Base-by-base conservation (phyloP, 2,329 filamentous ascomycete genomes). In the Monilinia vaccinii-corymbosi region DNA sequence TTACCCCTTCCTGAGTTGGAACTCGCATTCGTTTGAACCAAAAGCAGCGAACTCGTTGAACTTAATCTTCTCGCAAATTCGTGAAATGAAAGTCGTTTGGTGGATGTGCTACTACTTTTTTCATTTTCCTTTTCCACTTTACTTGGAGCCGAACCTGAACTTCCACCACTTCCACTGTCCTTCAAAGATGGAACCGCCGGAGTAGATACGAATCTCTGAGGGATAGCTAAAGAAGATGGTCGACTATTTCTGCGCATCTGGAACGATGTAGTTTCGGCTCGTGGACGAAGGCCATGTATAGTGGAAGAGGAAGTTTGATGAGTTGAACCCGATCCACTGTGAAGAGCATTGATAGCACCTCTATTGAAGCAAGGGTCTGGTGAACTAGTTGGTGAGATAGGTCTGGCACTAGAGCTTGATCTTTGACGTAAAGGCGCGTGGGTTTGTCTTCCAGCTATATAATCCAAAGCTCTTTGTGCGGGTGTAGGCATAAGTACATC, bases 41-140 rank as follows among this genome's bases (percentile, higher is more conserved):
- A 75, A 57, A 86, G 74, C 68, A 84, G 72, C 70, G 79, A 84
- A 69, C 80, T 84, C 56, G 81, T 84, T 69, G 79, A 84, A 66
- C 58, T 85, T 58, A 86, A 71, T 63, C 81, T 75, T 69, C 81
- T 82, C 50, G 81, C 80, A 63, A 84, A 82, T 58, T 86, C 83
- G 65, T 77, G 80, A 65, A 86, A 83, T 73, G 80, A 84, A 59
- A 83, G 76, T 62, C 81, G 77, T 73, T 84, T 85, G 50, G 74
- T 73, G 69, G 79, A 83, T 13, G 79, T 82, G 11, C 78, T 79
- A 44, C 74, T 74, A 32, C 82, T 84, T 51, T 76, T 74, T 36
- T 80, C 78, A 64, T 81, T 52, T 79, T 67, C 65, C n/a, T 59
- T 68, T n/a, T 63, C 59, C 2, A 64, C 62, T n/a, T 64, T 60